Percentiles rank a stretch among this genome's conserved stretches.
These are phyloP conservation scores for Phytophthora meadii DNA, from an alignment of 352 stramenopile genomes.

Conservation along the genomic window DNA sequence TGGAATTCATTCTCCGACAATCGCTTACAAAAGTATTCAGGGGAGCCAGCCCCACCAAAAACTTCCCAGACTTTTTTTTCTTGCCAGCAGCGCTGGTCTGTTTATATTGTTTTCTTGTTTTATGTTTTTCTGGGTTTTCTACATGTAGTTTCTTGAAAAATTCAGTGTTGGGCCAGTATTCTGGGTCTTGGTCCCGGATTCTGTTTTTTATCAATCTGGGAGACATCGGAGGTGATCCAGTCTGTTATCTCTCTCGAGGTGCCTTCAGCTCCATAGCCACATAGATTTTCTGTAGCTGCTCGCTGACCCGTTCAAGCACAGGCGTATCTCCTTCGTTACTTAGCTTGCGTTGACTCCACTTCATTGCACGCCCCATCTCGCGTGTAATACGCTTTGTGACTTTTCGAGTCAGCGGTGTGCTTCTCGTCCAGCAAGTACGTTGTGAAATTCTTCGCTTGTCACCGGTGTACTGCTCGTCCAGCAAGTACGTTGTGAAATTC, in stretches of 20 bases:
- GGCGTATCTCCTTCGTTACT: no score
- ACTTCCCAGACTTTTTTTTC: no score
- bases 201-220: no score
- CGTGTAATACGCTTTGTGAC: slow-evolving; percentile 15
- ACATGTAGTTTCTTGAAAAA: no score
- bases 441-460: slow-evolving; percentile 16
- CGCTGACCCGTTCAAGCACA: slow-evolving; percentile 17
- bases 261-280: slow-evolving; percentile 27
- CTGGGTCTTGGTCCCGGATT: slow-evolving; percentile 3
- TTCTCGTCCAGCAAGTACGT: slow-evolving; percentile 28
- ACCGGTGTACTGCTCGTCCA: slow-evolving; percentile 17
- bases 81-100: no score
- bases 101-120: slow-evolving; percentile 15
- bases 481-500: slow-evolving; percentile 36
- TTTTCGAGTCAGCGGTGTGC: slow-evolving; percentile 7
- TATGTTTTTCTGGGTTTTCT: slow-evolving; percentile 14
- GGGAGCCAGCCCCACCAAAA: no score
- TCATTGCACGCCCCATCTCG: slow-evolving; percentile 35
- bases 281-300: slow-evolving; percentile 30
- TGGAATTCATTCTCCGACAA: no score
- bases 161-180: no score
- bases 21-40: no score
- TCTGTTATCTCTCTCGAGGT: not conserved
- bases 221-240: no score
- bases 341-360: not conserved